Evolutionary conservation across 352 stramenopile genomes (phyloP).

Genomic region (Blastocystis hominis): DNA sequence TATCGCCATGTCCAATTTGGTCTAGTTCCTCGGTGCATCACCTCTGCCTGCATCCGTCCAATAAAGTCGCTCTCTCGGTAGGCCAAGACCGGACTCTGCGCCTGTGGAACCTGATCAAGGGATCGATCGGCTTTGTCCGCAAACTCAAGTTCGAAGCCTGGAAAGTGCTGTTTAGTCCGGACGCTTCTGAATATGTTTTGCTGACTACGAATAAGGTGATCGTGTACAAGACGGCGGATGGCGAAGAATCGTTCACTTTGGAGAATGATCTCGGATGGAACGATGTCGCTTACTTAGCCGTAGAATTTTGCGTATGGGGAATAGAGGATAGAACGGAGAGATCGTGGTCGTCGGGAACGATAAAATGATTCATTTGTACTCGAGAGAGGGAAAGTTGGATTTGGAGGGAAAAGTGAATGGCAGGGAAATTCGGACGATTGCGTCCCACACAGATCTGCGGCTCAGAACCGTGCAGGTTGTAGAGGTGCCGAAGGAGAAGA

Average conservation of each 20-base stretch:
- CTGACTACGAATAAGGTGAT: neutral
- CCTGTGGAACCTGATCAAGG: slow-evolving; percentile 80
- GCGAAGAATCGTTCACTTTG: slow-evolving; percentile 12
- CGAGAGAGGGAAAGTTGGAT: neutral
- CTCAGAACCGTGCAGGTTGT: neutral
- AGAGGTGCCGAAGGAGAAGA: neutral
- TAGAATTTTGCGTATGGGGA: neutral
- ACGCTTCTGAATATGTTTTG: neutral
- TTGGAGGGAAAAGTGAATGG: neutral
- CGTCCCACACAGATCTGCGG: neutral
- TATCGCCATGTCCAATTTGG: neutral
- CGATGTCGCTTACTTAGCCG: slow-evolving; percentile 9
- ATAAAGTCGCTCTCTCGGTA: slow-evolving; percentile 75
- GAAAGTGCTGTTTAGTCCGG: slow-evolving; percentile 58
- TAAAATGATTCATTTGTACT: slow-evolving; percentile 39
- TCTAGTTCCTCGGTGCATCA: slow-evolving; percentile 71
- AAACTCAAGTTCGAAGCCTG: slow-evolving; percentile 71
- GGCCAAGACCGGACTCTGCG: slow-evolving; percentile 72
- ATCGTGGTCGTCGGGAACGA: slow-evolving; percentile 38
- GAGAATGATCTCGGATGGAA: neutral
- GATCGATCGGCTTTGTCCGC: slow-evolving; percentile 74
- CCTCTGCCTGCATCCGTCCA: slow-evolving; percentile 75
- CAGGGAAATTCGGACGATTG: neutral
- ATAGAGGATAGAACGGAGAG: slow-evolving; percentile 19
- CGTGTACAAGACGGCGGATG: slow-evolving; percentile 22